These are phyloP conservation scores for Boletus edulis DNA, from an alignment of 768 basidiomycete genomes.

Conservation along the genomic window DNA sequence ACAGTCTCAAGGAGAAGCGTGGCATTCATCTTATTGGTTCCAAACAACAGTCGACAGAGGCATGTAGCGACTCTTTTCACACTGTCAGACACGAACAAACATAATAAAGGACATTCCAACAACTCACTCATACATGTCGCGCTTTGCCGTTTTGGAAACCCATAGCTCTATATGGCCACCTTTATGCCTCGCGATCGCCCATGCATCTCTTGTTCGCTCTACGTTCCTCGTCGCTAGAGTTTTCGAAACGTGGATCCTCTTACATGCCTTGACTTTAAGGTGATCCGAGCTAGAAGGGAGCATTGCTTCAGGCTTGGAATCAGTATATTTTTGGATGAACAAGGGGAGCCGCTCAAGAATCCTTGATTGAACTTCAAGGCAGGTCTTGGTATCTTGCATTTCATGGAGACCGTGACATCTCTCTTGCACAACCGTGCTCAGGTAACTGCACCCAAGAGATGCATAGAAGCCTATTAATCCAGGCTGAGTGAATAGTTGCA, in stretches of 20 bases:
- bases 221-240: conserved; percentile 49
- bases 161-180: conserved; percentile 61
- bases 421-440: conserved; percentile 73
- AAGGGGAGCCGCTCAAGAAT: conserved; percentile 80
- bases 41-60: conserved; percentile 72
- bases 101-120: neutral
- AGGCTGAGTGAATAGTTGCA: neutral
- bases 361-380: conserved; percentile 50
- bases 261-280: conserved; percentile 63
- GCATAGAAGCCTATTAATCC: conserved; percentile 61
- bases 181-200: conserved; percentile 55
- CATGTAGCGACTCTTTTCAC: conserved; percentile 64
- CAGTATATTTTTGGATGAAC: conserved; percentile 81
- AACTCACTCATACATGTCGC: conserved; percentile 88
- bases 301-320: conserved; percentile 51
- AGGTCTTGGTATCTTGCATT: conserved; percentile 41
- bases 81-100: conserved; percentile 1
- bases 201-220: conserved; percentile 56
- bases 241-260: conserved; percentile 57
- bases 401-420: conserved; percentile 58
- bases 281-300: conserved; percentile 52
- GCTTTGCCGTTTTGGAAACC: conserved; percentile 62
- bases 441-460: conserved; percentile 65
- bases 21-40: conserved; percentile 74
- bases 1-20: conserved; percentile 85